phyloP scores from a whole-genome alignment of 192 early-diverging fungal species.

The Umbelopsis sp. region DNA sequence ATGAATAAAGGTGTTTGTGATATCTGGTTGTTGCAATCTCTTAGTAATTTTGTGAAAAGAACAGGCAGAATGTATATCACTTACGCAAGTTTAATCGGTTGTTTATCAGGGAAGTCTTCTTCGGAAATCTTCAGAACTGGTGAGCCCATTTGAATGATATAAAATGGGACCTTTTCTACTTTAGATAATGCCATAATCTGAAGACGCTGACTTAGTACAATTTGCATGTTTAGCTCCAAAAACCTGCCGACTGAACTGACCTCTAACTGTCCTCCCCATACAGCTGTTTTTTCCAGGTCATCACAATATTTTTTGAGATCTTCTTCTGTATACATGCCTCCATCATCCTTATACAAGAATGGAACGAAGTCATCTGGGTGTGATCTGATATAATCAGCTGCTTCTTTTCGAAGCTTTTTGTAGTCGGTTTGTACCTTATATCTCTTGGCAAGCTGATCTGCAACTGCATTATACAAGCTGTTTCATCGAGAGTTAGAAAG shows the following conservation, averaged over 20 bases:
- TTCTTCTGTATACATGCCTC: slow-evolving; percentile 70
- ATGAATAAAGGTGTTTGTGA: slow-evolving; percentile 88
- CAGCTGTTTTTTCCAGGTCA: slow-evolving; percentile 76
- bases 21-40: slow-evolving; percentile 49
- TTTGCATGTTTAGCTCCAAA: no score
- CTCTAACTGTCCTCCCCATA: slow-evolving; percentile 96
- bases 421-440: slow-evolving; percentile 56
- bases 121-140: slow-evolving; percentile 82
- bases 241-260: slow-evolving; percentile 37
- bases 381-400: slow-evolving; percentile 79
- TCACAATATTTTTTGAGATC: slow-evolving; percentile 80
- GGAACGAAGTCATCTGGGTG: slow-evolving; percentile 90
- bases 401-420: slow-evolving; percentile 66
- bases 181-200: slow-evolving; percentile 83
- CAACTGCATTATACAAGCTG: slow-evolving; percentile 86
- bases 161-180: slow-evolving; percentile 73
- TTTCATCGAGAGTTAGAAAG: background rate
- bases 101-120: slow-evolving; percentile 58
- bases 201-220: background rate
- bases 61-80: slow-evolving; percentile 27
- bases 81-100: slow-evolving; percentile 77
- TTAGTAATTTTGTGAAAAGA: background rate
- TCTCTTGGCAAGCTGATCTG: slow-evolving; percentile 72
- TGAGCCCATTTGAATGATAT: slow-evolving; percentile 84
- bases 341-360: slow-evolving; percentile 81